Percentiles rank a stretch among this genome's conserved stretches.
Conservation (phyloP, 1,284 basidiomycete genomes). For the Phlebopus sp. region DNA sequence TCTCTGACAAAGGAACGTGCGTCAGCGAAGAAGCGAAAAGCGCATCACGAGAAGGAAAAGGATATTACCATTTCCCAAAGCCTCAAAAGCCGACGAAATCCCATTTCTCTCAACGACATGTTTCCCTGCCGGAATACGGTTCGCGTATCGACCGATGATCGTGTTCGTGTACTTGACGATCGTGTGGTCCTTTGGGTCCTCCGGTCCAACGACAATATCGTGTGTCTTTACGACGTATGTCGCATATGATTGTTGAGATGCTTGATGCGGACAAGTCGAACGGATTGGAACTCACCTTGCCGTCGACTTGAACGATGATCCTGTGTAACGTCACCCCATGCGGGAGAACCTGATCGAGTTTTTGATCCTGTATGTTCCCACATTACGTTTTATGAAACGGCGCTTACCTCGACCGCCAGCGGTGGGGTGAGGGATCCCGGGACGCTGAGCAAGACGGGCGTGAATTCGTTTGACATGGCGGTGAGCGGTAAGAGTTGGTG, state of each 20-base stretch:
- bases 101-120: conserved; percentile 54
- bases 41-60: conserved; percentile 14
- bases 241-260: too few relatives aligned
- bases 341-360: conserved; percentile 51
- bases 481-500: background rate
- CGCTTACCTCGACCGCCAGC: conserved; percentile 53
- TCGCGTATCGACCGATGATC: conserved; percentile 69
- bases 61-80: conserved; percentile 55
- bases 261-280: too few relatives aligned
- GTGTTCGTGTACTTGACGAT: conserved; percentile 68
- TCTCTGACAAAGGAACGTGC: conserved; percentile 40
- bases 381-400: background rate
- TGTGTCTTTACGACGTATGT: too few relatives aligned
- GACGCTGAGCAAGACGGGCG: conserved; percentile 51
- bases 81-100: conserved; percentile 45
- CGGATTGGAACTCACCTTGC: conserved; percentile 43
- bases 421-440: conserved; percentile 50
- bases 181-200: conserved; percentile 56
- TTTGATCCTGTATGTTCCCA: too few relatives aligned
- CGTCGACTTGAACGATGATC: conserved; percentile 60
- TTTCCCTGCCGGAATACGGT: conserved; percentile 61
- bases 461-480: conserved; percentile 43
- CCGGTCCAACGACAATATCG: conserved; percentile 72
- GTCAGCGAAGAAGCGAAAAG: background rate
- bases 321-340: conserved; percentile 65